phyloP scores from a whole-genome alignment of 2,329 filamentous ascomycete genomes.

The Scytalidium sp. region DNA sequence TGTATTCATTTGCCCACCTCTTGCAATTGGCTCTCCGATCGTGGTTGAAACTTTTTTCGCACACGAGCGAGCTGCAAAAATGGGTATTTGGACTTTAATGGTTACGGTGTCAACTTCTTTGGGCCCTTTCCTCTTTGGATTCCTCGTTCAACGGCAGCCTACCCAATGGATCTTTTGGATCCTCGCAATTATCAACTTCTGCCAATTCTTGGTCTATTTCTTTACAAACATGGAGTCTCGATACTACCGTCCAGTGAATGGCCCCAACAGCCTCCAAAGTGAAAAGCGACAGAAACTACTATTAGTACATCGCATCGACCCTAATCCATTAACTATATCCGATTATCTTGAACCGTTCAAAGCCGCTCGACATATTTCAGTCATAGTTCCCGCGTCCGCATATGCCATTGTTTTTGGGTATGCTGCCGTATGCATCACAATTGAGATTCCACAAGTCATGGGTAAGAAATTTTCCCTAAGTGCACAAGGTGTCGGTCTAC shows the following conservation, averaged over 20 bases:
- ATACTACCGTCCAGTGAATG: neutral
- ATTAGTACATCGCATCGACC: constrained; percentile 9
- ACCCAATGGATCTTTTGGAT: constrained; percentile 52
- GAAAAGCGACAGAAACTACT: neutral
- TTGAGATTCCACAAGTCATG: constrained; percentile 40
- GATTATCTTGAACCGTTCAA: neutral
- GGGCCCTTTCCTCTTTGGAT: constrained; percentile 25
- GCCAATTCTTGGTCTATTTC: constrained; percentile 5
- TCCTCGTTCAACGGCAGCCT: constrained; percentile 39
- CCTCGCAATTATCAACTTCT: constrained; percentile 35
- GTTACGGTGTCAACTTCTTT: constrained; percentile 1
- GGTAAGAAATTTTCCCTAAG: constrained; percentile 47
- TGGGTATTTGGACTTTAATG: constrained; percentile 49
- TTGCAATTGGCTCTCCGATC: constrained; percentile 51
- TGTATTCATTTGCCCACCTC: constrained; percentile 51
- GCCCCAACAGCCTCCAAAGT: neutral
- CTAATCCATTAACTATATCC: neutral
- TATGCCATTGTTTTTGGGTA: constrained; percentile 37
- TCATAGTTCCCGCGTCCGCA: constrained; percentile 4
- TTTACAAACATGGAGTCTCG: neutral
- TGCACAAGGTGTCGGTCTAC: constrained; percentile 45
- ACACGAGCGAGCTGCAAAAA: constrained; percentile 46
- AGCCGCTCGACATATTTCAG: neutral
- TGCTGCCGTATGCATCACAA: neutral
- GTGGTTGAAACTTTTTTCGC: constrained; percentile 56